Conservation (phyloP, 192 early-diverging fungal genomes). For the Spizellomyces punctatus region DNA sequence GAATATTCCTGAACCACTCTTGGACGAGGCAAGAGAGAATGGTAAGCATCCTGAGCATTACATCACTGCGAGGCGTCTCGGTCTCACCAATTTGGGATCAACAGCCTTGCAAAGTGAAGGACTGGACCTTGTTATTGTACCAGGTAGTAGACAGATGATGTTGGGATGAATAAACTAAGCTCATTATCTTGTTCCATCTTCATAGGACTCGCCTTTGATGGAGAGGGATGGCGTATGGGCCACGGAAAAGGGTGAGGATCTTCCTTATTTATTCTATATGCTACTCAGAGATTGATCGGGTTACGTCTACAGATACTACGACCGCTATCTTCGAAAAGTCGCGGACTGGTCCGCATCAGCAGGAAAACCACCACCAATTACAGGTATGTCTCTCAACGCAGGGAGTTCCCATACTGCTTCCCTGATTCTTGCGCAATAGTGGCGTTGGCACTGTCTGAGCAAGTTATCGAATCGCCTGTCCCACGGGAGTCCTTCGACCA, state of each 20-base stretch:
- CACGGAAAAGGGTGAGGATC: slow-evolving; percentile 62
- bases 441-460: slow-evolving; percentile 28
- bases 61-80: neutral
- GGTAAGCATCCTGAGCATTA: slow-evolving; percentile 39
- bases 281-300: neutral
- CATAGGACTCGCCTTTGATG: slow-evolving; percentile 62
- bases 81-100: neutral
- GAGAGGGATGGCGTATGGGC: slow-evolving; percentile 56
- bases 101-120: slow-evolving; percentile 54
- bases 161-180: neutral
- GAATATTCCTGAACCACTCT: slow-evolving; percentile 67
- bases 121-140: slow-evolving; percentile 65
- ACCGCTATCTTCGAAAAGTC: slow-evolving; percentile 52
- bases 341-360: slow-evolving; percentile 32
- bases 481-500: slow-evolving; percentile 32
- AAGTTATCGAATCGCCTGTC: slow-evolving; percentile 20
- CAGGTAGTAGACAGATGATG: slow-evolving; percentile 33
- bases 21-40: slow-evolving; percentile 52
- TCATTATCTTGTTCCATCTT: neutral
- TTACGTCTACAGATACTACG: slow-evolving; percentile 54
- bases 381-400: slow-evolving; percentile 38
- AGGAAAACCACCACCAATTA: slow-evolving; percentile 20
- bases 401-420: neutral
- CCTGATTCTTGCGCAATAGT: slow-evolving; percentile 16
- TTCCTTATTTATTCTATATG: neutral